These are phyloP conservation scores for Moesziomyces globuligerus DNA, from an alignment of 1,284 basidiomycete genomes.

Conservation along the genomic window DNA sequence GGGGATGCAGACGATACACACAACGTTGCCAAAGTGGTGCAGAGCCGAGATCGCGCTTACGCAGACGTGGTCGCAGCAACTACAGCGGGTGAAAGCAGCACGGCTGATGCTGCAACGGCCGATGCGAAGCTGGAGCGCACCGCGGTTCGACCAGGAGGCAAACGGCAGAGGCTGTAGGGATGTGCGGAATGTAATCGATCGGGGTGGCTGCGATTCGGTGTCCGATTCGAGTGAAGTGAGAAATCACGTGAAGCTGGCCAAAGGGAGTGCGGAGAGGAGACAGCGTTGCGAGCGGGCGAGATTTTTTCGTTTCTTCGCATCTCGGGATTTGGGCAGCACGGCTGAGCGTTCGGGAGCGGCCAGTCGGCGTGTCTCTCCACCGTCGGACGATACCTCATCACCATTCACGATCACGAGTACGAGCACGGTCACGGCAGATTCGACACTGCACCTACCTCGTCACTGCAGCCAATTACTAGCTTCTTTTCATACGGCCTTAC, in stretches of 20 bases:
- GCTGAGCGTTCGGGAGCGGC: too few species aligned
- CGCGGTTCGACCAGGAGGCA: constrained; percentile 23
- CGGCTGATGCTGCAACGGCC: not conserved
- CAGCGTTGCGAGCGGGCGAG: not conserved
- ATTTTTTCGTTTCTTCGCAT: constrained; percentile 9
- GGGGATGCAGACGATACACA: not conserved
- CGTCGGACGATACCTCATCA: too few species aligned
- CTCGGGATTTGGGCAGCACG: not conserved
- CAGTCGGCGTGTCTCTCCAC: too few species aligned
- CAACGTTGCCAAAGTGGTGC: not conserved
- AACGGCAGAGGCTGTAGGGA: constrained; percentile 29
- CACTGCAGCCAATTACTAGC: too few species aligned
- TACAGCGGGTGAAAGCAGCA: too few species aligned
- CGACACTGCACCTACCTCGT: too few species aligned
- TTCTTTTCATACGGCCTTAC: not conserved
- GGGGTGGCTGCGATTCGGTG: not conserved
- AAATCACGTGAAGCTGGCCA: constrained; percentile 3
- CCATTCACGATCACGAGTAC: too few species aligned
- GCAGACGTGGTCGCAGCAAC: too few species aligned
- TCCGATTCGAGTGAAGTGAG: constrained; percentile 1
- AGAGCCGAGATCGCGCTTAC: not conserved
- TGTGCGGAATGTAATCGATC: constrained; percentile 2
- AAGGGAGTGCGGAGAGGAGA: not conserved
- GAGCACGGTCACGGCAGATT: too few species aligned
- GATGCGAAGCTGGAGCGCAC: not conserved